A percentile compares a stretch with the other conserved stretches of the same genome.
phyloP scores from a whole-genome alignment of 2,329 filamentous ascomycete species.

The Clarireedia paspali region DNA sequence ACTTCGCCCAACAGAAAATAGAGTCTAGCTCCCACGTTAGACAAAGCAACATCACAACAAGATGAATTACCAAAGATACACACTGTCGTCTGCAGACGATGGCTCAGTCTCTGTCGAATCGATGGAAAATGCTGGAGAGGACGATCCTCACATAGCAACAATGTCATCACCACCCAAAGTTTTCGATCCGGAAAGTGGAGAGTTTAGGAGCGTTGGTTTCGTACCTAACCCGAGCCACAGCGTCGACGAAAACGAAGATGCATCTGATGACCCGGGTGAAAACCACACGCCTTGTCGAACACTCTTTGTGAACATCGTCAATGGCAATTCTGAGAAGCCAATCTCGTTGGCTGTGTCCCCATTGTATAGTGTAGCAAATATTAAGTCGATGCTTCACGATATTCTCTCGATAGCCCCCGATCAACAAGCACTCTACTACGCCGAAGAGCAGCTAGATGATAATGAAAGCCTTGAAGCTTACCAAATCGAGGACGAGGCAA shows the following conservation, averaged over 20 bases:
- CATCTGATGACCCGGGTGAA: background rate
- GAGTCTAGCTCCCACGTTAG: background rate
- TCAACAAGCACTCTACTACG: background rate
- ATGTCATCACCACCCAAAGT: background rate
- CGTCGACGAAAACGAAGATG: background rate
- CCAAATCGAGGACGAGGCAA: background rate
- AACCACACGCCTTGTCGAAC: background rate
- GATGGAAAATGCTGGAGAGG: background rate
- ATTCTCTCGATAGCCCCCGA: background rate
- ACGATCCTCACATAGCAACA: background rate
- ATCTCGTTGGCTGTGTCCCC: background rate
- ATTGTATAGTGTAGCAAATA: background rate
- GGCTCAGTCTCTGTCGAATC: background rate
- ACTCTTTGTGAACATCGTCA: background rate
- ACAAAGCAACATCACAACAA: background rate
- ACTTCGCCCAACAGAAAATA: background rate
- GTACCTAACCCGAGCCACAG: background rate
- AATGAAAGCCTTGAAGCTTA: background rate
- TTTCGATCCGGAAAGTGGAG: background rate
- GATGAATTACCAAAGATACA: background rate
- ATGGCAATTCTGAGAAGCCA: background rate
- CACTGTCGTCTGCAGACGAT: background rate
- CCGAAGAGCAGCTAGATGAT: background rate
- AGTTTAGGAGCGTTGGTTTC: too few relatives aligned
- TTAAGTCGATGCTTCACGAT: background rate